A percentile compares a stretch with the other conserved stretches of the same genome.
These are phyloP conservation scores for Pestalotiopsis sp. DNA, from an alignment of 2,329 filamentous ascomycete genomes.

Conservation along the genomic window DNA sequence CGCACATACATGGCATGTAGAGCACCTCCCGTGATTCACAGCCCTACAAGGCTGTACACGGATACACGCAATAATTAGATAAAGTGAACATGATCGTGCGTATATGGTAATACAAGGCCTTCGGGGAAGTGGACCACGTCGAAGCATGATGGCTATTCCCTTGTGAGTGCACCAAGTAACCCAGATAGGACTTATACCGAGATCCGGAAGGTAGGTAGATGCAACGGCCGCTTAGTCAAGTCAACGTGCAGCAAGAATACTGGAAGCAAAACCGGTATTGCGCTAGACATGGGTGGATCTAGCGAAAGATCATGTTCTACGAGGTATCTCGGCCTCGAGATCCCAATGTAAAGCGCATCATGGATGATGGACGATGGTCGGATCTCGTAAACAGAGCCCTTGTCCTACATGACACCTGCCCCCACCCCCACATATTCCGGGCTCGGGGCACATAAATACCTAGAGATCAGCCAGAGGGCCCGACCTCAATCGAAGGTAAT, in stretches of 20 bases:
- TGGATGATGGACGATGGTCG: background rate
- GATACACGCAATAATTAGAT: no score
- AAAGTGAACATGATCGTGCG: no score
- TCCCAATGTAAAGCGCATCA: background rate
- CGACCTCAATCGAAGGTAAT: background rate
- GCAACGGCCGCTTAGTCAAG: background rate
- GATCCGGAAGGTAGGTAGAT: background rate
- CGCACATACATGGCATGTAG: no score
- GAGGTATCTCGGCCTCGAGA: background rate
- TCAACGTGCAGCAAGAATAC: background rate
- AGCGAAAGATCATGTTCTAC: background rate
- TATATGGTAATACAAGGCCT: no score
- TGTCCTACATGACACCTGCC: background rate
- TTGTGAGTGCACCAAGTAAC: background rate
- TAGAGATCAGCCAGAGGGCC: no score
- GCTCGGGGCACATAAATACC: background rate
- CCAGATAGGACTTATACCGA: background rate
- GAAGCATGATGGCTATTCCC: no score
- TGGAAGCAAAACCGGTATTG: background rate
- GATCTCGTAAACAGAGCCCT: background rate
- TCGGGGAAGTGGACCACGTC: no score
- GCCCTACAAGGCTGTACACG: no score
- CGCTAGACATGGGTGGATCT: background rate
- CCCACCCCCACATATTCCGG: background rate
- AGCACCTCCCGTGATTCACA: no score